These are phyloP conservation scores for Stephania japonica DNA, from an alignment of 164 flowering plant species.

Conservation along the genomic window DNA sequence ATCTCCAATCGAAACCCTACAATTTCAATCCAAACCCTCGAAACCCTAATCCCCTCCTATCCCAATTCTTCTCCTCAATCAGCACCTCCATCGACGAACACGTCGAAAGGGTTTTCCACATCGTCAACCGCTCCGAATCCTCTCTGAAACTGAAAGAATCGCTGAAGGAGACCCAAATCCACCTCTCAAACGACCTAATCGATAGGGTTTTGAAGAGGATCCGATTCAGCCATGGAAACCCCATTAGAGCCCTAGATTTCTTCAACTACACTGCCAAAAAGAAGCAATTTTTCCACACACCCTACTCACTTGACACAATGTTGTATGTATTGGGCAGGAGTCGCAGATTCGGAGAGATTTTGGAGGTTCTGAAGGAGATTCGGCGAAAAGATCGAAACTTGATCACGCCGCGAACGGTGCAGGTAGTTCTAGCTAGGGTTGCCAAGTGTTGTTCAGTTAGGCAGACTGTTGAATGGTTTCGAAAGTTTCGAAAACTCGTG, in stretches of 20 bases:
- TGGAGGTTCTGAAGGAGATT: constrained; percentile 58
- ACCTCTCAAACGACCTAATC: constrained; percentile 55
- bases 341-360: constrained; percentile 47
- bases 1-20: constrained; percentile 21
- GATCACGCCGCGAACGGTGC: constrained; percentile 56
- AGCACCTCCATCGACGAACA: constrained; percentile 18
- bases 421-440: constrained; percentile 62
- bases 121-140: constrained; percentile 34
- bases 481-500: constrained; percentile 43
- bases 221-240: constrained; percentile 70
- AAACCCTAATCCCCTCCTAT: constrained; percentile 15
- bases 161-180: constrained; percentile 36
- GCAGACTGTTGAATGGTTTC: constrained; percentile 64
- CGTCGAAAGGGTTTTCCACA: constrained; percentile 31
- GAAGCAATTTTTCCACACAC: constrained; percentile 58
- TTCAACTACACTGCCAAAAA: constrained; percentile 35
- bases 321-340: constrained; percentile 66
- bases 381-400: constrained; percentile 47
- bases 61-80: constrained; percentile 15
- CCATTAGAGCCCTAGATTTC: constrained; percentile 59
- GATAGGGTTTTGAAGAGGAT: constrained; percentile 67
- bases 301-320: constrained; percentile 65
- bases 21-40: background rate
- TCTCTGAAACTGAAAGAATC: constrained; percentile 34
- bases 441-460: constrained; percentile 80